Evolutionary conservation across 306 rosid genomes (phyloP), one percentile per base, ranked within the genome.

Genomic region (Rosa persica): DNA sequence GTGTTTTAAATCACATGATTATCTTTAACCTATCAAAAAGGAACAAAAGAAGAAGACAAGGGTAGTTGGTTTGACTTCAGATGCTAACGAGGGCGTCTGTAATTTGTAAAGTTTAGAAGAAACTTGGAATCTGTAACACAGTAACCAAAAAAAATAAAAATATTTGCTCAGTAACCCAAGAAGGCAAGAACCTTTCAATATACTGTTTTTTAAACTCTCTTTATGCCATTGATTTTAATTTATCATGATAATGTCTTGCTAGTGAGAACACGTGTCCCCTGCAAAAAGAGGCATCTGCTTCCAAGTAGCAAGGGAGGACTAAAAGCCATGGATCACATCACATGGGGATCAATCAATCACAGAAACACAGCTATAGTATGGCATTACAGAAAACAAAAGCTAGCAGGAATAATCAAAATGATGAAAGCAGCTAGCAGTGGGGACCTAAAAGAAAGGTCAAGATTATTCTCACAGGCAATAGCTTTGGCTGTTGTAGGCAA

Each of bases 301-400:
- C 82, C 78, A 44, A 80, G 55, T 60, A 57, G 55, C 61, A 49
- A 52, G 80, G 77, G 76, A 52, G 69, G 62, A 17, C 25, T 9
- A 36, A 16, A 57, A 79, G 47, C 58, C 64, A 25, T 38, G 67
- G 77, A 80, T 73, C 75, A 73, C 87, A 80, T 73, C 75, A 73
- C 87, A 82, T 75, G 80, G 87, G 79, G 76, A 84, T 84, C 76
- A 57, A 40, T 74, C 67, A 15, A 42, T 68, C 1, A 54, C 46
- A 61, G 43, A 64, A 75, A 72, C 67, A 52, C 80, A 70, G 80
- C 27, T 30, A 30, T 30, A 3, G 9, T 62, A 23, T 58, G 62
- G n/a, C 75, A 12, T 27, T 78, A 67, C 71, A 39, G 70, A 85
- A 80, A 43, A 74, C 81, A 77, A 85, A 83, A 81, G 84, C 72